Evolutionary conservation across 805 yeast genomes (phyloP).

Genomic region (Clavispora asparagi): DNA sequence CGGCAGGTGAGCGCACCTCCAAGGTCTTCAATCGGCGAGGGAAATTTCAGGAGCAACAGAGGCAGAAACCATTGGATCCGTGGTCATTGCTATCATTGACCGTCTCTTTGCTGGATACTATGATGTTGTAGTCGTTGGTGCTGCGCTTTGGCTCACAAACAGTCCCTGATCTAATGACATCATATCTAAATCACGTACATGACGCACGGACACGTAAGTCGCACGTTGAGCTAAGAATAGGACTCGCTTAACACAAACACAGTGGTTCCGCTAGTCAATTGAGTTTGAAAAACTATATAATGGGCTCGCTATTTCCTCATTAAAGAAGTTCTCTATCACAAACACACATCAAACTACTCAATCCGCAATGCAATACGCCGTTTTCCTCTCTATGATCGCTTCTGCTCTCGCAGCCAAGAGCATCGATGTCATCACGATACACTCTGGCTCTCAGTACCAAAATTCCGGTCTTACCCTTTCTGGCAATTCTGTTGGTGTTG

Average conservation of each 20-base stretch:
- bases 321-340: not conserved
- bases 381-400: slow-evolving; percentile 18
- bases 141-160: not conserved
- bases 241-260: not conserved
- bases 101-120: too few relatives aligned
- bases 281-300: not conserved
- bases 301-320: not conserved
- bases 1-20: too few relatives aligned
- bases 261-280: not conserved
- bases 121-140: not conserved
- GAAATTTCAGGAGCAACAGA: not conserved
- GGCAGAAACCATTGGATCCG: not conserved
- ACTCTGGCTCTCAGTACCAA: slow-evolving; percentile 24
- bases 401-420: slow-evolving; percentile 21
- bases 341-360: not conserved
- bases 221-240: not conserved
- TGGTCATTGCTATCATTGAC: too few relatives aligned
- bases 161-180: not conserved
- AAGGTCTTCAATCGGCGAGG: too few relatives aligned
- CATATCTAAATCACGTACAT: not conserved
- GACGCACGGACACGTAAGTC: not conserved
- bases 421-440: slow-evolving; percentile 17
- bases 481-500: slow-evolving; percentile 7
- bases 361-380: slow-evolving; percentile 8
- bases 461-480: slow-evolving; percentile 6